phyloP scores from a whole-genome alignment of 352 stramenopile species.

The Paralagenidium karlingii region DNA sequence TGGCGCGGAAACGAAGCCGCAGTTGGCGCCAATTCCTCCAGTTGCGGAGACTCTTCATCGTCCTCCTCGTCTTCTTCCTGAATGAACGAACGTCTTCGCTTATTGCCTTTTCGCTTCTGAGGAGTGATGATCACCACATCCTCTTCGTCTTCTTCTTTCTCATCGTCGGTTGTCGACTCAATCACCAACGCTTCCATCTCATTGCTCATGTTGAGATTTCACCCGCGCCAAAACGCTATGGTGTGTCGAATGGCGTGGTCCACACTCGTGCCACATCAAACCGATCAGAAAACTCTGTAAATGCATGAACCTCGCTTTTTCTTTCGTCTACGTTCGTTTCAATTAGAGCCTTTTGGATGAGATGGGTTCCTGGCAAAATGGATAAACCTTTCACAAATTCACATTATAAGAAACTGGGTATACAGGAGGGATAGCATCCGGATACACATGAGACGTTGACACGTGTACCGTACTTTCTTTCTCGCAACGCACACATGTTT shows the following conservation, averaged over 20 bases:
- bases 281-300: neutral
- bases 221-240: no score
- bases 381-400: no score
- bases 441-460: neutral
- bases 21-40: no score
- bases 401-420: no score
- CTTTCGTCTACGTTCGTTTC: no score
- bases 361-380: no score
- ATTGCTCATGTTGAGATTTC: slow-evolving; percentile 54
- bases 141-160: slow-evolving; percentile 37
- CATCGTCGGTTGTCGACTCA: no score
- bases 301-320: neutral
- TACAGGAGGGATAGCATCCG: no score
- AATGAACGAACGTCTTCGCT: slow-evolving; percentile 34
- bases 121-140: slow-evolving; percentile 40
- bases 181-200: slow-evolving; percentile 39
- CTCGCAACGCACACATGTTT: neutral
- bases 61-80: slow-evolving; percentile 46
- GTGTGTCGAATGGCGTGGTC: slow-evolving; percentile 4
- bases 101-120: slow-evolving; percentile 52
- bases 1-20: no score
- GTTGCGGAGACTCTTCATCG: slow-evolving; percentile 6
- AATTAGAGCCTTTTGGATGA: no score
- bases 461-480: neutral
- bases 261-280: slow-evolving; percentile 7